Percentiles rank a stretch among this genome's conserved stretches.
Evolutionary conservation across 2,329 filamentous ascomycete genomes (phyloP).

Genomic region (Xylariaceae sp.): DNA sequence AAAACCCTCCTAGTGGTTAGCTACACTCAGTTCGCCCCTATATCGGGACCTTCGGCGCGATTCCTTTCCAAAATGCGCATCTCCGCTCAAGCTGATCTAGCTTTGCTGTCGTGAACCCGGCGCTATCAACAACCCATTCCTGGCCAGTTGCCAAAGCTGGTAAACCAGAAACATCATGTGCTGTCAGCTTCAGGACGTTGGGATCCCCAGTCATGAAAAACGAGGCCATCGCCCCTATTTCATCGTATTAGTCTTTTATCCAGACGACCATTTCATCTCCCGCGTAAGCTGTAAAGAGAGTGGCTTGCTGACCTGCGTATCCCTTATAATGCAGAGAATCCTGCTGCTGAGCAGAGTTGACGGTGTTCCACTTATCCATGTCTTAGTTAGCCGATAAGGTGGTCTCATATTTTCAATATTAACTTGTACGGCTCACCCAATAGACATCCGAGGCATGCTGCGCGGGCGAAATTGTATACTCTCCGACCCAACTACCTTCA

Average conservation of each 20-base stretch:
- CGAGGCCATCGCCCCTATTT: conserved; percentile 61
- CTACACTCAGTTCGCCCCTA: too few species aligned
- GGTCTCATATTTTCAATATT: conserved; percentile 37
- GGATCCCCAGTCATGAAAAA: conserved; percentile 66
- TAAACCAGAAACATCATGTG: conserved; percentile 48
- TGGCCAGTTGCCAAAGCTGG: conserved; percentile 49
- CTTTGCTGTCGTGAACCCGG: conserved; percentile 50
- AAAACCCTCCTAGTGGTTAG: too few species aligned
- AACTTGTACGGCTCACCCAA: too few species aligned
- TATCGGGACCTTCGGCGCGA: conserved; percentile 54
- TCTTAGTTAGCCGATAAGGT: too few species aligned
- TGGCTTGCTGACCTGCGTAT: conserved; percentile 43
- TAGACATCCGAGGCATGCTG: conserved; percentile 63
- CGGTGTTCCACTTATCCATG: conserved; percentile 58
- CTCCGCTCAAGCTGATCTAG: conserved; percentile 49
- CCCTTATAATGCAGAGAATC: conserved; percentile 61
- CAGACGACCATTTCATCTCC: background rate
- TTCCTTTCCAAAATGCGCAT: conserved; percentile 60
- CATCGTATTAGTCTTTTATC: conserved; percentile 12
- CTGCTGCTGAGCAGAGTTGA: conserved; percentile 57
- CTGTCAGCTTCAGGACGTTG: conserved; percentile 61
- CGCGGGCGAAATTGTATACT: conserved; percentile 65
- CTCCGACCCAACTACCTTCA: conserved; percentile 57
- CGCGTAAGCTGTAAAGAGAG: background rate
- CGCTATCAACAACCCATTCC: conserved; percentile 57